Base-by-base conservation (phyloP, 1,139 yeast genomes). In the Torulaspora pretoriensis region DNA sequence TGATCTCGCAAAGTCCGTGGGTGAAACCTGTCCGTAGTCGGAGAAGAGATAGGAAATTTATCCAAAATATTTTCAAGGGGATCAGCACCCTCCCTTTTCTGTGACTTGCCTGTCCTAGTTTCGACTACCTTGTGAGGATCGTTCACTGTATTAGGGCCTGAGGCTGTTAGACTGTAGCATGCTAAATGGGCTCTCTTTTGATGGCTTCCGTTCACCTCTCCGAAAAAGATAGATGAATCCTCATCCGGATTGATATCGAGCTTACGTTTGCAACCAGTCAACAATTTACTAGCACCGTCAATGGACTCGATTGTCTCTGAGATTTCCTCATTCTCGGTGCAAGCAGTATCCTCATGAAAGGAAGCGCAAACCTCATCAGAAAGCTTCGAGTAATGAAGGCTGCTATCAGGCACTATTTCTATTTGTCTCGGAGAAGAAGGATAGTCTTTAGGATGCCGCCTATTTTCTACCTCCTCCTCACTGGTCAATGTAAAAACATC, bases 391-490 rank as follows among this genome's bases (percentile, higher is more conserved):
- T 34, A n/a, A 13, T 29, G 38, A 12, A 35, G 13, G 8, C 32
- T 43, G 9, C 35, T 31, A 27, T 40, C 41, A 9, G 37, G 25
- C 3, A 32, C 31, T 14, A 40, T 17, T 10, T 40, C 38, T 7
- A 40, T 17, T 12, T 40, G 32, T 13, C 33, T 33, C 17, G 46
- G 42, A 10, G 51, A 47, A 4, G 49, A 48, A 22, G 51, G 46
- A 16, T 42, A 45, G 27, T 36, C 35, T 9, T 12, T 31, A 14
- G 26, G 33, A 19, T 14, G 12, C 7, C 28, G 35, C 8, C 27
- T 17, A 5, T 27, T 25, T 23, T 33, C 29, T 7, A 17, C 23
- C 4, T 16, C 33, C 7, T 38, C 41, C 8, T 41, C 45, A n/a
- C 42, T 45, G 1, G 27, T 12, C 22, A 43, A 26, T 8, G 46